Conservation (phyloP, 495 filamentous ascomycete species). For the Penicillium crystallinum region DNA sequence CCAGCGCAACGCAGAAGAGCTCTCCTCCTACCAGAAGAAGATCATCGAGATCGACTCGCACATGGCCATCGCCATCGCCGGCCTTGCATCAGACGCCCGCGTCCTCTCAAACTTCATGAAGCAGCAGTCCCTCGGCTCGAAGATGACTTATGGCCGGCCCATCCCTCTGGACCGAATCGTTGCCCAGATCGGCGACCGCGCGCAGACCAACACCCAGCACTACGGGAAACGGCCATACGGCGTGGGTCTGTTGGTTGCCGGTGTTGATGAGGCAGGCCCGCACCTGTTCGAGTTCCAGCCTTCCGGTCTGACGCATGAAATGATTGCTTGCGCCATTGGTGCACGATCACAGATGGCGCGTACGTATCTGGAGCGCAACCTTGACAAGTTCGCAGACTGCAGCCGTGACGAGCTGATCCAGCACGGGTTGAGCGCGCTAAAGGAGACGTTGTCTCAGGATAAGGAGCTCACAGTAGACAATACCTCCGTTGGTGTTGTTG, state of each 20-base stretch:
- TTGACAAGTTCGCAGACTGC: constrained; percentile 70
- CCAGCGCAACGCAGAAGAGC: constrained; percentile 96
- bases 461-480: constrained; percentile 97
- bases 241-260: constrained; percentile 87
- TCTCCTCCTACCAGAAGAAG: constrained; percentile 99
- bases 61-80: constrained; percentile 91
- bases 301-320: constrained; percentile 91
- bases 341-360: constrained; percentile 94
- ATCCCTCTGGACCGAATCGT: constrained; percentile 86
- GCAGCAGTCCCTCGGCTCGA: constrained; percentile 91
- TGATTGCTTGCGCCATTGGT: constrained; percentile 91
- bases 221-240: constrained; percentile 97
- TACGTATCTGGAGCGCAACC: constrained; percentile 89
- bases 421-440: constrained; percentile 86
- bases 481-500: constrained; percentile 82
- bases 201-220: constrained; percentile 95
- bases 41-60: constrained; percentile 95
- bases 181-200: constrained; percentile 86
- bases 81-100: constrained; percentile 94
- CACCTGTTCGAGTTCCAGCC: constrained; percentile 99
- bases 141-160: constrained; percentile 90
- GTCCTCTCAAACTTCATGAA: constrained; percentile 99
- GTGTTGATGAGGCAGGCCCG: constrained; percentile 86
- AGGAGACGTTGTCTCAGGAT: constrained; percentile 93
- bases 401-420: constrained; percentile 78